Base-by-base conservation (phyloP, 202 grass and related monocot genomes). In the Cymbopogon flexuosus region DNA sequence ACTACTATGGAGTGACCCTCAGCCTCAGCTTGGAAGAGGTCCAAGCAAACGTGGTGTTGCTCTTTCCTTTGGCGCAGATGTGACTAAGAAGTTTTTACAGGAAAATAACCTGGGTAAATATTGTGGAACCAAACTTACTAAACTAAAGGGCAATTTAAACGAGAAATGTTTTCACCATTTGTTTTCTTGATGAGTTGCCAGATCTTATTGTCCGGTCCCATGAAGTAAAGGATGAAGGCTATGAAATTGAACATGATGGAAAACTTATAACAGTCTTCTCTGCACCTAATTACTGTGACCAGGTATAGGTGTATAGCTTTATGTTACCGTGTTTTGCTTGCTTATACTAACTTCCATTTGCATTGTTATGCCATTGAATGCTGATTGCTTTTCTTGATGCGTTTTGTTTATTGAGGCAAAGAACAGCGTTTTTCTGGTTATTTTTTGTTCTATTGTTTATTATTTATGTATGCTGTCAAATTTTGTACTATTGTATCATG, bases 211-310 rank as follows among this genome's bases (percentile, higher is more conserved):
- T 98, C 67, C 92, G 90, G 77, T 95, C 92, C 12, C 96, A 98
- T 66, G 88, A 98, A 88, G 88, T 95, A 35, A 98, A 98, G 83
- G 87, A 94, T 63, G 91, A 97, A 90, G 94, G 94, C 12, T 88
- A 93, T 79, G 90, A 98, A 88, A 81, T 91, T 57, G 85, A 91
- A 81, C 95, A 98, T 83, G 88, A 90, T 49, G 92, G 92, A 73
- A 95, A 98, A 63, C 90, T 93, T 78, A 95, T 98, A 64, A 93
- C 92, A 5, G 90, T 94, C 12, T 93, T 98, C 84, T 97, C 92
- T 70, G 95, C 92, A 12, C 92, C 92, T 57, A 98, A 93, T 80
- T 98, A 93, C 84, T 98, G 92, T 66, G 92, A 95, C 72, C 90
- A 95, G 90, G 92, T 95, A 84, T 29, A 39, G 6, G 10, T 65